Evolutionary conservation across 495 filamentous ascomycete species (phyloP), one percentile per base, ranked within the genome.

Genomic region (Thozetella sp.): DNA sequence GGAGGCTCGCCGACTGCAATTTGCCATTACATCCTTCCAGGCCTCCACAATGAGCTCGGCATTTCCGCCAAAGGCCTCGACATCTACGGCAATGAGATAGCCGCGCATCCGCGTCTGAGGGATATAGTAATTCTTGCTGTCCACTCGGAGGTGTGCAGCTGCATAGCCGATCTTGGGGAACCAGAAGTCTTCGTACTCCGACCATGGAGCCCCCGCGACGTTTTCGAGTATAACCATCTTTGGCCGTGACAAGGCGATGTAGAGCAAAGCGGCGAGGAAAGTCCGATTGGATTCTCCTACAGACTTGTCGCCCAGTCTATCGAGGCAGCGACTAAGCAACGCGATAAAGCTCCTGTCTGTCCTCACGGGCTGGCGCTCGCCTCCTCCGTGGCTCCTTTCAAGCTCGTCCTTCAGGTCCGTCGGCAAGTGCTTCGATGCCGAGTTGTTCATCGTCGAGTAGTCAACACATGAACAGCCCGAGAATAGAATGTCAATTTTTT

Each of bases 401-500:
- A 46, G 30, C 17, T 55, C 22, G 24, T 51, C 45, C 13, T 61
- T 59, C 4, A 65, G 56, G 27, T 53, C 40, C 6, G 46, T 34
- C 1, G 45, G 34, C 40, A 62, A 40, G 3, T 50, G 10, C 4
- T 62, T 64, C 1, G 80, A 78, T 22, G 67, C 72, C 12, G 72
- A 62, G 6, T 63, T 77, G 63, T 89, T 90, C 22, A 88, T 67
- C 3, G 58, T 56, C 0, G 86, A 89, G 57, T 88, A 92, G 66
- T 96, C 92, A 12, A 92, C 88, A 63, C 92, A 96, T 3, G 88
- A 86, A 57, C 88, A 90, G 0, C 92, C 92, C 11, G 88, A 87
- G 48, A 95, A 78, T 9, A 96, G 72, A 22, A 96, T 68, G 63
- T 95, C 91, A 19, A 63, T 30, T 2, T 84, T 67, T 4, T 84